Conservation (phyloP, 495 filamentous ascomycete genomes). For the Sordaria brevicollis region DNA sequence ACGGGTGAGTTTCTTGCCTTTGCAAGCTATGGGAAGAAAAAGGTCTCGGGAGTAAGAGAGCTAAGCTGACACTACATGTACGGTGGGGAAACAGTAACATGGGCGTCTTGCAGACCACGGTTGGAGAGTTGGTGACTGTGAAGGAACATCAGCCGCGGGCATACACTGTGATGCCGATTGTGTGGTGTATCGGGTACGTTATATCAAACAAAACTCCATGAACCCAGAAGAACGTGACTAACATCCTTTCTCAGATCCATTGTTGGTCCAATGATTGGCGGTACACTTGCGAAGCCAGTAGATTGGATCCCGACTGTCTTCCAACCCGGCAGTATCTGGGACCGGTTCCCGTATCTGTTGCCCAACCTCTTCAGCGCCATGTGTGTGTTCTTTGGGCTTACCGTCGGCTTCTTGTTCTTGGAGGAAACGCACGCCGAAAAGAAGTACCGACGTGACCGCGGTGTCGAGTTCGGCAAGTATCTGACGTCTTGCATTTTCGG, state of each 20-base stretch:
- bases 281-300: constrained; percentile 78
- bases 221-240: constrained; percentile 2
- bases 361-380: constrained; percentile 85
- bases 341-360: constrained; percentile 79
- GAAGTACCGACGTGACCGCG: constrained; percentile 64
- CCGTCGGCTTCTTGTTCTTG: constrained; percentile 78
- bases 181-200: constrained; percentile 85
- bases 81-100: constrained; percentile 52
- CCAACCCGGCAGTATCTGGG: constrained; percentile 62
- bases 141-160: constrained; percentile 88
- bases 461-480: constrained; percentile 67
- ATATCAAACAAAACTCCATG: neutral
- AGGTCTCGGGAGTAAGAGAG: too few relatives aligned
- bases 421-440: constrained; percentile 90
- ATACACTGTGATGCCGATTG: constrained; percentile 93
- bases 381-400: constrained; percentile 66
- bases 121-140: constrained; percentile 81
- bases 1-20: constrained; percentile 54
- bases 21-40: too few relatives aligned
- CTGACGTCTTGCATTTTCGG: constrained; percentile 43
- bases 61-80: constrained; percentile 25
- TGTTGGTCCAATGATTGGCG: constrained; percentile 82
- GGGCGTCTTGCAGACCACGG: constrained; percentile 88
- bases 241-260: constrained; percentile 45
- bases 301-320: constrained; percentile 72